Evolutionary conservation across 2,329 filamentous ascomycete genomes (phyloP).

Genomic region (Aspergillus sergii): DNA sequence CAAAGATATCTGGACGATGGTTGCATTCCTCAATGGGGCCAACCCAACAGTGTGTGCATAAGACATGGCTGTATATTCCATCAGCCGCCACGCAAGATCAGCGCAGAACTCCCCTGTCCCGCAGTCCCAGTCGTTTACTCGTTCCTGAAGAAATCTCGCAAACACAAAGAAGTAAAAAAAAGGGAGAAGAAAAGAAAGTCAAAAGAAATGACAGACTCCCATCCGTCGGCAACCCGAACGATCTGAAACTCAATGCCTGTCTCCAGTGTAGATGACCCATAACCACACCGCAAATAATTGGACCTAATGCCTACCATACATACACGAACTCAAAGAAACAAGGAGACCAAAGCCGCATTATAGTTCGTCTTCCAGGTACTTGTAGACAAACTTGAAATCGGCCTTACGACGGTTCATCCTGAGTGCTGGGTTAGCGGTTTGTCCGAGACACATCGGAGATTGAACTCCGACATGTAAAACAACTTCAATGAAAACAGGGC

Average conservation of each 20-base stretch:
- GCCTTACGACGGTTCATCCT: slow-evolving; percentile 99
- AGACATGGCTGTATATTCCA: slow-evolving; percentile 19
- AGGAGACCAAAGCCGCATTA: slow-evolving; percentile 34
- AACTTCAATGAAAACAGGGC: slow-evolving; percentile 23
- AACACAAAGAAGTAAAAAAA: slow-evolving; percentile 20
- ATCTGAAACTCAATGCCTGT: slow-evolving; percentile 7
- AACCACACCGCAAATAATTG: slow-evolving; percentile 1
- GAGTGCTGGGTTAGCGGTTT: slow-evolving; percentile 21
- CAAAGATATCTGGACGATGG: slow-evolving; percentile 1
- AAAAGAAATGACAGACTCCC: slow-evolving; percentile 2
- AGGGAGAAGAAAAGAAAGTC: slow-evolving; percentile 5
- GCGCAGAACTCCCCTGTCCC: slow-evolving; percentile 32
- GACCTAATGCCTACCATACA: slow-evolving; percentile 1
- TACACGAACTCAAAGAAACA: neutral
- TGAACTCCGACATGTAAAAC: slow-evolving; percentile 10
- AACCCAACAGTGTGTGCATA: slow-evolving; percentile 7
- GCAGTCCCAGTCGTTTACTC: slow-evolving; percentile 35
- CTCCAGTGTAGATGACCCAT: slow-evolving; percentile 12
- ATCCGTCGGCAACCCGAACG: slow-evolving; percentile 1
- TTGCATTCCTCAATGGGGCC: slow-evolving; percentile 15
- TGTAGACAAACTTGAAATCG: slow-evolving; percentile 98
- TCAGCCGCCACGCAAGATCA: slow-evolving; percentile 20
- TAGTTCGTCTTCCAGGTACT: slow-evolving; percentile 94
- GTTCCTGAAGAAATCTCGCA: slow-evolving; percentile 25
- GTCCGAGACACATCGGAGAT: slow-evolving; percentile 6